Evolutionary conservation across 2,329 filamentous ascomycete genomes (phyloP).

Genomic region (Cryphonectria nitschkei): DNA sequence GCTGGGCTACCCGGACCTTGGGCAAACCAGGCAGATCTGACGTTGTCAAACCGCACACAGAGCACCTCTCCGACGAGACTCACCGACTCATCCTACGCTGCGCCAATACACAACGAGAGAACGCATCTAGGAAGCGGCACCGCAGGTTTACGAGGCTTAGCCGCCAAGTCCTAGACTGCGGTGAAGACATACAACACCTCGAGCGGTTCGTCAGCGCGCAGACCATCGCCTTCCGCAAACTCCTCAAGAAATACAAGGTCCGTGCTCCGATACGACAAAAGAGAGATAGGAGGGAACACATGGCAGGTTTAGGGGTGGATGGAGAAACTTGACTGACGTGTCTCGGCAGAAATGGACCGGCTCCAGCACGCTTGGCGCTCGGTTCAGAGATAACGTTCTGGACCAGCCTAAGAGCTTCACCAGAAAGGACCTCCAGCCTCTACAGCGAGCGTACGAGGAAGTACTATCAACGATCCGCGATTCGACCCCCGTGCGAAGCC

Average conservation of each 20-base stretch:
- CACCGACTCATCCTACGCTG: slow-evolving; percentile 52
- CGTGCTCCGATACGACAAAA: slow-evolving; percentile 27
- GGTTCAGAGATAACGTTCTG: slow-evolving; percentile 70
- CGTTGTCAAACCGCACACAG: slow-evolving; percentile 37
- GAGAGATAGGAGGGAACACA: background rate
- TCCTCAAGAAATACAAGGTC: slow-evolving; percentile 81
- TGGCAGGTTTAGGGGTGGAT: background rate
- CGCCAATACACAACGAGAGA: slow-evolving; percentile 39
- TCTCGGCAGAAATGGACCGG: slow-evolving; percentile 75
- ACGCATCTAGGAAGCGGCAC: slow-evolving; percentile 50
- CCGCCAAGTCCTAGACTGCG: slow-evolving; percentile 58
- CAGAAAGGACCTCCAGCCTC: slow-evolving; percentile 61
- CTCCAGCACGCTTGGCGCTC: slow-evolving; percentile 64
- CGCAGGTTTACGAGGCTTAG: slow-evolving; percentile 59
- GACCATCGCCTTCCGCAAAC: slow-evolving; percentile 76
- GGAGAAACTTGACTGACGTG: slow-evolving; percentile 13
- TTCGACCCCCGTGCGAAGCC: slow-evolving; percentile 46
- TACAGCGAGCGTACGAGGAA: slow-evolving; percentile 48
- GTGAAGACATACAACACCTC: slow-evolving; percentile 72
- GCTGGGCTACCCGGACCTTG: slow-evolving; percentile 1
- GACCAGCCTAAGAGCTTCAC: slow-evolving; percentile 73
- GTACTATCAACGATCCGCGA: slow-evolving; percentile 52
- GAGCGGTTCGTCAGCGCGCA: slow-evolving; percentile 76
- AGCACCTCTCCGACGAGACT: slow-evolving; percentile 53
- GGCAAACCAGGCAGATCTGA: too few relatives aligned